Evolutionary conservation across 164 flowering plant genomes (phyloP).

Genomic region (Stephania japonica): DNA sequence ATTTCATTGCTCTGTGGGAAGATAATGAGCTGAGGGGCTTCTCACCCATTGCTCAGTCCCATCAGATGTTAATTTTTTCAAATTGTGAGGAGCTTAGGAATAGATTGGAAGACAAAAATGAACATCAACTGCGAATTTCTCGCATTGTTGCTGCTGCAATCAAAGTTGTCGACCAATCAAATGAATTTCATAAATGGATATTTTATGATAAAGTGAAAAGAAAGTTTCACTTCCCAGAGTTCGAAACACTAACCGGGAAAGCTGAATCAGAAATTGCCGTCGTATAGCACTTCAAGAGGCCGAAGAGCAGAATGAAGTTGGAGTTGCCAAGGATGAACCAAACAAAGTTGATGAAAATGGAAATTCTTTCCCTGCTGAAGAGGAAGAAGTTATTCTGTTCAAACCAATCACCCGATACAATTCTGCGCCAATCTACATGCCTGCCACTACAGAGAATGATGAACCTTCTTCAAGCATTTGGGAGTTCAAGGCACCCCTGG

Average conservation of each 20-base stretch:
- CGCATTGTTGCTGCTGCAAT: conserved; percentile 56
- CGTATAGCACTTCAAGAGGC: not conserved
- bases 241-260: conserved; percentile 9
- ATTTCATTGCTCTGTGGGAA: conserved; percentile 67
- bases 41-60: conserved; percentile 36
- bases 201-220: conserved; percentile 24
- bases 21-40: conserved; percentile 72
- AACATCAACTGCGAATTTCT: conserved; percentile 27
- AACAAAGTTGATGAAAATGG: conserved; percentile 3
- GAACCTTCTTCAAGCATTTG: conserved; percentile 8
- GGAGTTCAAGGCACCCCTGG: conserved; percentile 21
- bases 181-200: conserved; percentile 32
- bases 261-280: conserved; percentile 18
- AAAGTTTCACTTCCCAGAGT: conserved; percentile 22
- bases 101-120: conserved; percentile 19
- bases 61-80: conserved; percentile 36
- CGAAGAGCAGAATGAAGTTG: conserved; percentile 1
- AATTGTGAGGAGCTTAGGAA: conserved; percentile 17
- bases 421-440: conserved; percentile 44
- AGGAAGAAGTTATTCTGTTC: conserved; percentile 88
- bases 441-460: conserved; percentile 7
- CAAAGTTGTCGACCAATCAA: conserved; percentile 32
- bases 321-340: not conserved
- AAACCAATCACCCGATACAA: conserved; percentile 61
- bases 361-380: conserved; percentile 37